Evolutionary conservation across 257 asterid species (phyloP), one percentile per base, ranked within the genome.

Genomic region (Rehmannia glutinosa): DNA sequence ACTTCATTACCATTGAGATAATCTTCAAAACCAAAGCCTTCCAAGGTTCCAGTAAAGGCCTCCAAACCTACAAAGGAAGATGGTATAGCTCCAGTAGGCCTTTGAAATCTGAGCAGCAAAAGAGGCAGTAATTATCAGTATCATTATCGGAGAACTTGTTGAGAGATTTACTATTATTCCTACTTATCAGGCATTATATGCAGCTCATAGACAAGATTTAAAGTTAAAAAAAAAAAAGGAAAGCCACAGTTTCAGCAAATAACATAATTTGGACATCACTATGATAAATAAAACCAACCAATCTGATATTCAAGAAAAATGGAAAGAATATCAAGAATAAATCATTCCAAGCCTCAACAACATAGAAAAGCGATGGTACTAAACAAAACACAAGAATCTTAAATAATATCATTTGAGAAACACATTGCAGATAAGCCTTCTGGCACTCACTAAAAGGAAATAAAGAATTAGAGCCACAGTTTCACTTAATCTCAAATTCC

Each of bases 31-130:
- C 89, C 95, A 73, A 91, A 84, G 78, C 64, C 83, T 55, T 91
- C 97, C 82, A 91, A 55, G 51, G 73, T 73, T 67, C 97, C 97
- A 5, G 92, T 81, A 58, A 84, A 55, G 78, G 96, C 88, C 70
- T 91, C 97, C 57, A 84, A 68, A n/a, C 97, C 97, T 77, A 91
- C 66, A 72, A 80, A 81, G n/a, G 99, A 88, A 33, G 99, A 93
- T 55, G 96, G 82, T 71, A 90, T 85, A 47, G 83, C 84, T 61
- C 97, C 97, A 24, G 86, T 68, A 63, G 96, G 97, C 82, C 99
- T 84, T 57, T 90, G 97, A 80, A 93, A 90, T 74, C 96, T 90
- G 82, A 60, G 66, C 59, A 63, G 71, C 36, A 41, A 47, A 64
- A 38, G 57, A 20, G 58, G 62, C 24, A 5, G 59, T 19, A 68